Base-by-base conservation (phyloP, 2,329 filamentous ascomycete species). In the Diaporthe velutina region DNA sequence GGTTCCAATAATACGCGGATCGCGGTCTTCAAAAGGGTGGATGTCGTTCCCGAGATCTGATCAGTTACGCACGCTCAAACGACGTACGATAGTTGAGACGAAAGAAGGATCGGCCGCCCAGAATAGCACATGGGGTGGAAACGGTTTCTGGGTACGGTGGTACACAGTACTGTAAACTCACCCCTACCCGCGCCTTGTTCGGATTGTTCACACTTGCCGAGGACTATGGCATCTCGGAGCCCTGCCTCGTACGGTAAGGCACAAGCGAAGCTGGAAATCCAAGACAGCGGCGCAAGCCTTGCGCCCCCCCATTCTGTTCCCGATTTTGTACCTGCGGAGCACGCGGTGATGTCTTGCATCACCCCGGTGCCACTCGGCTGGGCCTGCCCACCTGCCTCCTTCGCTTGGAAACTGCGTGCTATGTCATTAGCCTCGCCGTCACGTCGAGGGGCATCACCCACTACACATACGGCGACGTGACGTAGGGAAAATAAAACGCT, bases 211-310 rank as follows among this genome's bases (percentile, higher is more conserved):
- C 48, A 40, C 8, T 67, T 72, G 70, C 25, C 55, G 38, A 72
- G 70, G 45, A 64, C 42, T n/a, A 68, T 68, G 64, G 33, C 33
- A 54, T 30, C 30, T 54, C 48, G 33, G 33, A 54, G 48, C 22
- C 48, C n/a, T 61, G 45, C 57, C n/a, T 72, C 33, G n/a, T 55
- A 64, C 57, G n/a, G 57, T 72, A 61, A 54, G 70, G 57, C 70
- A 72, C 61, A 40, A 35, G 25, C 42, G 45, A 54, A 42, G 48
- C 55, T 30, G 33, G 58, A 64, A 28, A 33, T 67, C 64, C 64
- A 52, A 52, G 48, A 52, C 64, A 68, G 17, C 48, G 64, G 33
- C 64, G 64, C 64, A 40, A 68, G 48, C 48, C 48, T 52, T 68
- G 33, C n/a, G n/a, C n/a, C 35, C 64, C 48, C 64, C 64, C 13